Conservation (phyloP, 2,329 filamentous ascomycete species). For the Scortechinia acanthostroma region DNA sequence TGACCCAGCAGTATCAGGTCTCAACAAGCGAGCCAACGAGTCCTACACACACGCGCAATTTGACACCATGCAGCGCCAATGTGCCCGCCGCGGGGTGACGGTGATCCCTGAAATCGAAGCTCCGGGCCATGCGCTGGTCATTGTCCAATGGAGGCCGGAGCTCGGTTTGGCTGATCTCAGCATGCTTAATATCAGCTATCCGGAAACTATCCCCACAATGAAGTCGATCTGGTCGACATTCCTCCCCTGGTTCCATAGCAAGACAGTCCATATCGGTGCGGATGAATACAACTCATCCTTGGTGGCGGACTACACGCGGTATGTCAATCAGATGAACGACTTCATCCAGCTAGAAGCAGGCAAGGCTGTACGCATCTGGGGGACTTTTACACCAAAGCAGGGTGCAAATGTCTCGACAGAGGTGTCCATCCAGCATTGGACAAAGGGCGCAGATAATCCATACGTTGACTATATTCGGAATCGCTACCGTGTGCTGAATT, state of each 20-base stretch:
- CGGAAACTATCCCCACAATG: constrained; percentile 41
- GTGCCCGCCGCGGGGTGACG: constrained; percentile 45
- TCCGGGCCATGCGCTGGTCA: constrained; percentile 44
- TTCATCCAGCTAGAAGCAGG: constrained; percentile 30
- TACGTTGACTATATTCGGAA: constrained; percentile 29
- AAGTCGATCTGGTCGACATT: constrained; percentile 43
- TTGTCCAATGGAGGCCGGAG: constrained; percentile 52
- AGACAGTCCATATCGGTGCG: constrained; percentile 45
- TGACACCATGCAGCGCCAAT: constrained; percentile 39
- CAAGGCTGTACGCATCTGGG: constrained; percentile 45
- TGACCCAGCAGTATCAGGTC: constrained; percentile 30
- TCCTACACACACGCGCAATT: constrained; percentile 42
- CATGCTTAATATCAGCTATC: constrained; percentile 44
- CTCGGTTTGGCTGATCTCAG: constrained; percentile 38
- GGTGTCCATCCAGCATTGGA: constrained; percentile 47
- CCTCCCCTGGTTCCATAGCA: constrained; percentile 45
- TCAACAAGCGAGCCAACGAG: constrained; percentile 43
- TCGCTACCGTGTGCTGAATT: constrained; percentile 41
- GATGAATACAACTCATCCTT: constrained; percentile 41
- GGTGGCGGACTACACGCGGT: constrained; percentile 36
- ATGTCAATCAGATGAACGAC: constrained; percentile 39
- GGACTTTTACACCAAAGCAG: constrained; percentile 37
- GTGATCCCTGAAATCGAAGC: constrained; percentile 53
- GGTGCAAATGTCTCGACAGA: constrained; percentile 27
- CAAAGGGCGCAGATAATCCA: constrained; percentile 42